Evolutionary conservation across 2,329 filamentous ascomycete species (phyloP).

Genomic region (Neofusicoccum umdonicola): DNA sequence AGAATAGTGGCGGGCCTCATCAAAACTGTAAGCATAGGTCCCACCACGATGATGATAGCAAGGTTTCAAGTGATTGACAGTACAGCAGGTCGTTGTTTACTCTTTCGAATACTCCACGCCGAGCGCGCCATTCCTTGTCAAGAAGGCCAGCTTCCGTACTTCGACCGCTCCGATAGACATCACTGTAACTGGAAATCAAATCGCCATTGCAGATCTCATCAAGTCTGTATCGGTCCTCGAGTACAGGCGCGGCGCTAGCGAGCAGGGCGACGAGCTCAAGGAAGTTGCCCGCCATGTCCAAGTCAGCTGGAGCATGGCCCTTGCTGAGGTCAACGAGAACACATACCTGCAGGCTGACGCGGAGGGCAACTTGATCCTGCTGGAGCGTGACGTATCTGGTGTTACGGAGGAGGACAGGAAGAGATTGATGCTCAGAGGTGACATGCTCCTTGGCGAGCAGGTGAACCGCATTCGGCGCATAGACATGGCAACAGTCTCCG

Average conservation of each 20-base stretch:
- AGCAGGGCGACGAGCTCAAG: conserved; percentile 60
- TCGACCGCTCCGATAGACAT: conserved; percentile 82
- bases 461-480: conserved; percentile 84
- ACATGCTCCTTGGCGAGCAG: conserved; percentile 87
- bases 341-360: conserved; percentile 82
- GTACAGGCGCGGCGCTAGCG: conserved; percentile 57
- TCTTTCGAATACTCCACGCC: conserved; percentile 51
- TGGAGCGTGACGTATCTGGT: conserved; percentile 70
- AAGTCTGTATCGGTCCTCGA: conserved; percentile 82
- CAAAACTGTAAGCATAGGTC: conserved; percentile 65
- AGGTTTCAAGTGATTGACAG: neutral
- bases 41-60: no score
- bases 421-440: conserved; percentile 70
- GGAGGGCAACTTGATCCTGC: conserved; percentile 80
- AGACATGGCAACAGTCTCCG: conserved; percentile 62
- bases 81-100: conserved; percentile 57
- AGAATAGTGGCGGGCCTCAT: conserved; percentile 83
- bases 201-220: conserved; percentile 89
- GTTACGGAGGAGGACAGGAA: conserved; percentile 72
- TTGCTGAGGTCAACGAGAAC: conserved; percentile 68
- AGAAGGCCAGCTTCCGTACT: conserved; percentile 73
- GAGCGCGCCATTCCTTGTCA: conserved; percentile 59
- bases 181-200: conserved; percentile 68
- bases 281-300: conserved; percentile 81
- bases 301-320: conserved; percentile 76